Evolutionary conservation across 225 moss, liverwort and hornwort genomes (phyloP).

Genomic region (Sphagnum contortum): DNA sequence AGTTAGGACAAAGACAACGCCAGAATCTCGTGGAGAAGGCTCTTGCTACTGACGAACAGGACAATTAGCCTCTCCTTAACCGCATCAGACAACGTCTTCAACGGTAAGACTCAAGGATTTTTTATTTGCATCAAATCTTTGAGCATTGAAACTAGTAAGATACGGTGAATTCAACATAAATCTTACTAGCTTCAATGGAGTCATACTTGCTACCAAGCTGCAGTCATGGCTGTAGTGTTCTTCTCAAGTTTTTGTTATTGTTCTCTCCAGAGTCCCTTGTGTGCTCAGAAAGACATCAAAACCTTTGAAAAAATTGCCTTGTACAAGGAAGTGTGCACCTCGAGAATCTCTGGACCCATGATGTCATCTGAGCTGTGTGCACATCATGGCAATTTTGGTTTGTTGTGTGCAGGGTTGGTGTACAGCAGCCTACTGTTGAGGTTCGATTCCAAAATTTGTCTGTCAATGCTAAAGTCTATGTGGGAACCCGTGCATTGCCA

Average conservation of each 20-base stretch:
- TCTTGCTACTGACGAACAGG: slow-evolving; percentile 48
- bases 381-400: too few species aligned
- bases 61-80: slow-evolving; percentile 50
- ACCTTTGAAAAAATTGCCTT: too few species aligned
- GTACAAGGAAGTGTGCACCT: too few species aligned
- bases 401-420: slow-evolving; percentile 32
- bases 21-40: slow-evolving; percentile 48
- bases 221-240: too few species aligned
- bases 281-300: too few species aligned
- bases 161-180: too few species aligned
- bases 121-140: not conserved
- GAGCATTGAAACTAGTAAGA: not conserved
- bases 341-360: too few species aligned
- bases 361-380: too few species aligned
- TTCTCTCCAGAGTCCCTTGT: too few species aligned
- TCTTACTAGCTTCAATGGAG: too few species aligned
- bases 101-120: slow-evolving; percentile 17
- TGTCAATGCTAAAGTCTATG: slow-evolving; percentile 59
- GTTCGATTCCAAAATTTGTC: slow-evolving; percentile 61
- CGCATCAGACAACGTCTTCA: slow-evolving; percentile 38
- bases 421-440: slow-evolving; percentile 57
- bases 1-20: slow-evolving; percentile 38
- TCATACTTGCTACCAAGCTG: too few species aligned
- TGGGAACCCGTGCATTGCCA: slow-evolving; percentile 66
- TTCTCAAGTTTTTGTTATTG: too few species aligned